Base-by-base conservation (phyloP, 352 stramenopile genomes). In the Globisporangium solare region DNA sequence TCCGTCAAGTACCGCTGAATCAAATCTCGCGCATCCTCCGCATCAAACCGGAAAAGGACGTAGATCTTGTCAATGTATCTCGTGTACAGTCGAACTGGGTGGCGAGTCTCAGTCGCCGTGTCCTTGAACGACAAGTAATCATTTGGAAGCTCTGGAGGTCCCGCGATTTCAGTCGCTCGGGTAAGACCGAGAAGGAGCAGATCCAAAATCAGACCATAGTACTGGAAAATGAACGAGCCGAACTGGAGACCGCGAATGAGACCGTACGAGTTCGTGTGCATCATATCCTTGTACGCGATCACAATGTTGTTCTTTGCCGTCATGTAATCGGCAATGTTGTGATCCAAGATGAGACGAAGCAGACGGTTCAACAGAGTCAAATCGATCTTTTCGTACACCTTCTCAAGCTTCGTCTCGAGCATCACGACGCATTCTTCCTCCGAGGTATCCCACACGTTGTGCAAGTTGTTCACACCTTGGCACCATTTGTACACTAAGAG, bases 281-380 rank as follows among this genome's bases (percentile, higher is more conserved):
- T 99, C 97, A 99, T 99, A 63, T 99, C 97, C 76, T 99, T 99
- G 89, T 97, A 99, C 46, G 88, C 90, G 18, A 99, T 76, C 53
- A 97, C 89, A 47, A 99, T 91, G 72, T 99, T 99, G 80, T 99
- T 99, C 83, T 99, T 99, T 4, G 97, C 96, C 13, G 97, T 99
- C 91, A 99, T 99, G 79, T 99, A 99, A 67, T 99, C 97, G 12
- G 97, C 97, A 63, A 99, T 99, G 70, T 99, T 99, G 77, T 99
- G 97, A 76, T 99, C 98, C 45, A 99, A 83, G 75, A 99, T 99
- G 48, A 99, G 77, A 11, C 97, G 89, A 57, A 99, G 71, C 24
- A 99, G 79, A 22, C 97, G 82, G 73, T 99, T 99, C 50, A 99
- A 66, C 46, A 99, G 70, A 27, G 97, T 99, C 60, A 99, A 71